A percentile compares a stretch with the other conserved stretches of the same genome.
These are phyloP conservation scores for Lodderomyces orthopsilosis DNA, from an alignment of 1,139 yeast genomes.

Conservation along the genomic window DNA sequence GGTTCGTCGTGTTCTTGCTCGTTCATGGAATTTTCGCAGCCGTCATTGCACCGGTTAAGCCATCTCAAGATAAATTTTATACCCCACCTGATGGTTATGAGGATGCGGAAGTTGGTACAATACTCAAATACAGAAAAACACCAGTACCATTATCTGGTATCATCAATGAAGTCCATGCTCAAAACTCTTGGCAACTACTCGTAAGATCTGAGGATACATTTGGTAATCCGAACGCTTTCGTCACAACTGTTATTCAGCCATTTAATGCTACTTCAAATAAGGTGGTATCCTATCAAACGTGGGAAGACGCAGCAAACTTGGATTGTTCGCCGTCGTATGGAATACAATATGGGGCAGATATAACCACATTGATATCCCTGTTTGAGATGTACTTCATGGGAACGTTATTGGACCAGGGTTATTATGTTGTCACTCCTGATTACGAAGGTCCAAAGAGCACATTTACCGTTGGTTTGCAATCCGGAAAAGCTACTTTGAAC, in stretches of 20 bases:
- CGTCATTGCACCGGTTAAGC: constrained; percentile 7
- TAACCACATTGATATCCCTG: constrained; percentile 14
- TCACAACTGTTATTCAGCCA: constrained; percentile 33
- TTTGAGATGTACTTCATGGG: constrained; percentile 20
- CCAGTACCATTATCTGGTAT: constrained; percentile 14
- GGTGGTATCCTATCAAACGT: constrained; percentile 18
- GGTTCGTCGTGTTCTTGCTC: background rate
- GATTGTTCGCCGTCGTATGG: constrained; percentile 17
- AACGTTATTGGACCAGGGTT: constrained; percentile 22
- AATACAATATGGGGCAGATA: constrained; percentile 12
- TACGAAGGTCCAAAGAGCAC: constrained; percentile 21
- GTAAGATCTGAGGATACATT: constrained; percentile 30
- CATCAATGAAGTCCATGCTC: constrained; percentile 9
- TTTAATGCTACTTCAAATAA: constrained; percentile 22
- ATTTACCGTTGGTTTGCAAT: constrained; percentile 23
- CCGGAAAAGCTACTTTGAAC: constrained; percentile 23
- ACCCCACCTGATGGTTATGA: constrained; percentile 25
- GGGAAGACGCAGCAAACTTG: constrained; percentile 13
- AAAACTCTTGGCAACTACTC: constrained; percentile 29
- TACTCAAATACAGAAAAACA: constrained; percentile 23
- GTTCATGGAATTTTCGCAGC: background rate
- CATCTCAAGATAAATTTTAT: constrained; percentile 27
- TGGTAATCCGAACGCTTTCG: constrained; percentile 30
- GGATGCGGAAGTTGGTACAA: constrained; percentile 22
- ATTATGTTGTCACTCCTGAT: constrained; percentile 25